These are phyloP conservation scores for Ophiostoma quercus DNA, from an alignment of 2,329 filamentous ascomycete genomes.

Conservation along the genomic window DNA sequence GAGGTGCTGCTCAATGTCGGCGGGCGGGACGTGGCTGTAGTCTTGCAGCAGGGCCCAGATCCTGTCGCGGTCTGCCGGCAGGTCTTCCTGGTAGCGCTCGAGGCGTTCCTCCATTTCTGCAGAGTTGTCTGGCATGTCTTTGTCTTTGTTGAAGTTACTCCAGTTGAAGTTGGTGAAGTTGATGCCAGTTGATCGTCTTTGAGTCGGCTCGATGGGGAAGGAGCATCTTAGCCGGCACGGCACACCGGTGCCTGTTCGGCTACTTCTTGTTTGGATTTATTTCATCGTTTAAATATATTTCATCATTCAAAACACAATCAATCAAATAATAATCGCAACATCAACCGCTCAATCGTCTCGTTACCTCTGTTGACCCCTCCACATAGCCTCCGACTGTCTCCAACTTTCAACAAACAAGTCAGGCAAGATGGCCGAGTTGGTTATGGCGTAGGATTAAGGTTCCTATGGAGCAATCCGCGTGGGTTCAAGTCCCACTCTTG, in stretches of 20 bases:
- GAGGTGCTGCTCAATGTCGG: too few relatives aligned
- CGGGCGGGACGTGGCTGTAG: neutral
- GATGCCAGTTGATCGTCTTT: too few relatives aligned
- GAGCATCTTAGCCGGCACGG: neutral
- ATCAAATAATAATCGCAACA: neutral
- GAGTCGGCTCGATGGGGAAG: neutral
- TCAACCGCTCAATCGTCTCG: neutral
- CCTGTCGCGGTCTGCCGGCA: neutral
- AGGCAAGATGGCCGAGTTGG: slow-evolving; percentile 31
- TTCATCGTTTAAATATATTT: too few relatives aligned
- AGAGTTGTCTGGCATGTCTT: too few relatives aligned
- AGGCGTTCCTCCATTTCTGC: neutral
- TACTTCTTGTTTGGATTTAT: too few relatives aligned
- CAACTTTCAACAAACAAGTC: neutral
- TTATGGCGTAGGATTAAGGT: slow-evolving; percentile 33
- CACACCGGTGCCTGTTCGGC: neutral
- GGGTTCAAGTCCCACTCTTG: slow-evolving; percentile 34
- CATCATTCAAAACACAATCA: neutral
- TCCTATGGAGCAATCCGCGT: slow-evolving; percentile 34
- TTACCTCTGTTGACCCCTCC: neutral
- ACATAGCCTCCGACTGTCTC: neutral
- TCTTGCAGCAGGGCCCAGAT: neutral
- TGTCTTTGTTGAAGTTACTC: too few relatives aligned
- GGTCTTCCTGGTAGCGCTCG: neutral
- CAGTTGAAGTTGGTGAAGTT: too few relatives aligned